Evolutionary conservation across 768 basidiomycete species (phyloP).

Genomic region (Heimioporus sp.): DNA sequence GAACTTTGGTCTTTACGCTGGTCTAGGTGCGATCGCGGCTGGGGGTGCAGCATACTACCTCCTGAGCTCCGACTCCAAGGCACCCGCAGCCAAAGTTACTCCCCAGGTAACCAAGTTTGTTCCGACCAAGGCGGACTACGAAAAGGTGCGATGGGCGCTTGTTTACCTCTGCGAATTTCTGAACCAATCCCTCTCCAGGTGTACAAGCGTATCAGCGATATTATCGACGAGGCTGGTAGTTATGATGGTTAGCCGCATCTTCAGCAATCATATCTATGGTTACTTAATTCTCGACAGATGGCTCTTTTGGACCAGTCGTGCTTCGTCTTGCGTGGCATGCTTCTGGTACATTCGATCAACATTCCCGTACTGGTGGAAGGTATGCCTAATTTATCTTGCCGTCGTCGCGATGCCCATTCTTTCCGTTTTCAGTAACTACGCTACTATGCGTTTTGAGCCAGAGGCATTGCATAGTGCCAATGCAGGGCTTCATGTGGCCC

Average conservation of each 20-base stretch:
- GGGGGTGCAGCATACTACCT: constrained; percentile 67
- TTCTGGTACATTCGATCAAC: constrained; percentile 91
- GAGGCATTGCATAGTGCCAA: constrained; percentile 85
- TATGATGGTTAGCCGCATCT: constrained; percentile 72
- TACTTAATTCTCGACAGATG: constrained; percentile 48
- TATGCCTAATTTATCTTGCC: constrained; percentile 23
- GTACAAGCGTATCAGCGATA: constrained; percentile 84
- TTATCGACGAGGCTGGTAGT: constrained; percentile 61
- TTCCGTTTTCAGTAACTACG: constrained; percentile 72
- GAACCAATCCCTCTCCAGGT: constrained; percentile 46
- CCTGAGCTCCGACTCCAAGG: constrained; percentile 46
- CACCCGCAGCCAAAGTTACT: constrained; percentile 55
- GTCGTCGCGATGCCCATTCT: constrained; percentile 1
- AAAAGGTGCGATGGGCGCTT: constrained; percentile 54
- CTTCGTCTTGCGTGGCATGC: constrained; percentile 93
- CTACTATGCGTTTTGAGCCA: constrained; percentile 96
- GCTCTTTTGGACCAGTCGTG: constrained; percentile 84
- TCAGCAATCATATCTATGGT: background rate
- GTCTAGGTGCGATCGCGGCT: constrained; percentile 57
- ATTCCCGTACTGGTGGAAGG: constrained; percentile 77
- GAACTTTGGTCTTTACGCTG: constrained; percentile 57
- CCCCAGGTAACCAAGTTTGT: constrained; percentile 69
- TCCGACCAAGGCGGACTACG: constrained; percentile 82
- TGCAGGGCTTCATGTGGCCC: constrained; percentile 77
- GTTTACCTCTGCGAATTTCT: background rate